These are phyloP conservation scores for Rhynchosporium graminicola DNA, from an alignment of 2,329 filamentous ascomycete species.

Conservation along the genomic window DNA sequence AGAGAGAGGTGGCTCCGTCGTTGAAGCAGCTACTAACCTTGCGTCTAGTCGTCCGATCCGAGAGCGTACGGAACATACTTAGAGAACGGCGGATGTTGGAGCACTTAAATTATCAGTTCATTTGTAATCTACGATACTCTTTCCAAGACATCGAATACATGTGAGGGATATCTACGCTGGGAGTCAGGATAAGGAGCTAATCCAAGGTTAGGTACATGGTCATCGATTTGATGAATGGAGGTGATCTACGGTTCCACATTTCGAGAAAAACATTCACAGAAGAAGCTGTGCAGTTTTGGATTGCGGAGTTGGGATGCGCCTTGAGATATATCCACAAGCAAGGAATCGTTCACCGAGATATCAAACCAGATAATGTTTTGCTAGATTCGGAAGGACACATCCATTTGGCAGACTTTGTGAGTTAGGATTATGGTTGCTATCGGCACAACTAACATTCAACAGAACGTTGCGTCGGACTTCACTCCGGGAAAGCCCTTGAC, in stretches of 20 bases:
- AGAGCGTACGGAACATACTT: slow-evolving; percentile 98
- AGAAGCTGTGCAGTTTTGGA: slow-evolving; percentile 96
- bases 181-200: slow-evolving; percentile 13
- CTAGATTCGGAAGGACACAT: slow-evolving; percentile 90
- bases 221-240: slow-evolving; percentile 96
- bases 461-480: slow-evolving; percentile 97
- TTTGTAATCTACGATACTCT: slow-evolving; percentile 97
- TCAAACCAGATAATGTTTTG: slow-evolving; percentile 90
- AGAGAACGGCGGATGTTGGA: slow-evolving; percentile 97
- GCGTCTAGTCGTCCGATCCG: slow-evolving; percentile 83
- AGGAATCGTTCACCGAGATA: slow-evolving; percentile 85
- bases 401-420: slow-evolving; percentile 94
- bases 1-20: neutral
- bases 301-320: slow-evolving; percentile 89
- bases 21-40: slow-evolving; percentile 25
- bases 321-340: slow-evolving; percentile 83
- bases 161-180: slow-evolving; percentile 52
- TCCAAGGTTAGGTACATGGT: slow-evolving; percentile 71
- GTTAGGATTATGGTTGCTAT: slow-evolving; percentile 40
- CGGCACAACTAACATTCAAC: slow-evolving; percentile 41
- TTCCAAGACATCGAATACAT: slow-evolving; percentile 99
- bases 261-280: slow-evolving; percentile 97
- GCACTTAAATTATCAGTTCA: slow-evolving; percentile 95
- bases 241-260: slow-evolving; percentile 95
- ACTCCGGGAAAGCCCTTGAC: slow-evolving; percentile 79